Evolutionary conservation across 257 asterid genomes (phyloP).

Genomic region (Gentiana dahurica): DNA sequence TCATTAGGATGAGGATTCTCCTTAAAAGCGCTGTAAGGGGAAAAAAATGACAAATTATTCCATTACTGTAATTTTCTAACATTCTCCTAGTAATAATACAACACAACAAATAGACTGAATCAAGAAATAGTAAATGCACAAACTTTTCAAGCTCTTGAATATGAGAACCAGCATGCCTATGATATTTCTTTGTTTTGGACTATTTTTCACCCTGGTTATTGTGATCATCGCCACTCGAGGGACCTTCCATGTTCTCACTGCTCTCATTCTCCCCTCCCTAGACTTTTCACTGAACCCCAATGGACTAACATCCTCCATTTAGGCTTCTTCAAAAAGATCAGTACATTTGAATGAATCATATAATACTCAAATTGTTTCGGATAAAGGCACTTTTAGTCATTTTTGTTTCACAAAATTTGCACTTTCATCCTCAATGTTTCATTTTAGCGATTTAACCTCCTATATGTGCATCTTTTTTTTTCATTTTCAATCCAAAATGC

Average conservation of each 20-base stretch:
- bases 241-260: conserved; percentile 62
- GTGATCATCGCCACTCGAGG: conserved; percentile 62
- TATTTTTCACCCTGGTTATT: conserved; percentile 25
- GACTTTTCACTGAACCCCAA: conserved; percentile 26
- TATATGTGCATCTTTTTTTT: no score
- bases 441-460: no score
- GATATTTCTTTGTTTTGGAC: conserved; percentile 43
- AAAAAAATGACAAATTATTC: no score
- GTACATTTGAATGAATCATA: conserved; percentile 4
- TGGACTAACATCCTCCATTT: conserved; percentile 64
- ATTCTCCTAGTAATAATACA: neutral
- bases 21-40: conserved; percentile 47
- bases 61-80: neutral
- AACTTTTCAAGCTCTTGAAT: conserved; percentile 86
- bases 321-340: conserved; percentile 31
- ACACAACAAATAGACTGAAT: neutral
- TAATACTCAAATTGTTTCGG: neutral
- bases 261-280: conserved; percentile 51
- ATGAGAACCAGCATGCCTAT: conserved; percentile 60
- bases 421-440: no score
- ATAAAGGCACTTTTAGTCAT: no score
- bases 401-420: no score
- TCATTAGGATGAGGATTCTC: conserved; percentile 86
- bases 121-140: conserved; percentile 1
- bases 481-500: no score